A percentile compares a stretch with the other conserved stretches of the same genome.
phyloP scores from a whole-genome alignment of 225 moss, liverwort and hornwort genomes.

The Pleurozium schreberi region DNA sequence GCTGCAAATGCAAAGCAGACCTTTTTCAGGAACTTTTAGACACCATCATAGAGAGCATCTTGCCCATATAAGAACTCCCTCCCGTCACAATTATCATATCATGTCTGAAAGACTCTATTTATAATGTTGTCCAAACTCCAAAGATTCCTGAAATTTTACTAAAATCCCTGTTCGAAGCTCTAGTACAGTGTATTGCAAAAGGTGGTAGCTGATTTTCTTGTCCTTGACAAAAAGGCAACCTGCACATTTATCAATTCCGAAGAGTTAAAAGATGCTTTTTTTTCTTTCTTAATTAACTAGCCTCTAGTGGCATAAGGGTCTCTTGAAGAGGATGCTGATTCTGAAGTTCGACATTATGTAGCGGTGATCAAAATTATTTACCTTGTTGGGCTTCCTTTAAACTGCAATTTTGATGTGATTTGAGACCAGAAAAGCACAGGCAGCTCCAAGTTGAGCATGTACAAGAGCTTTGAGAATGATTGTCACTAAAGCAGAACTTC shows the following conservation, averaged over 20 bases:
- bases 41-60: background rate
- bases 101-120: background rate
- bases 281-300: background rate
- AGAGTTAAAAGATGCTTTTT: background rate
- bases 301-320: background rate
- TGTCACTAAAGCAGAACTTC: too few species aligned
- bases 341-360: background rate
- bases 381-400: conserved; percentile 36
- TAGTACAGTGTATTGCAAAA: background rate
- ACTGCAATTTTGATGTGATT: conserved; percentile 61
- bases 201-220: background rate
- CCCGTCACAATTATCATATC: background rate
- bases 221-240: background rate
- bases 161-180: background rate
- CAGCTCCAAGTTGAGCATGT: background rate
- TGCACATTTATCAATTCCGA: background rate
- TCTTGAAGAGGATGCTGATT: background rate
- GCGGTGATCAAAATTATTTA: background rate
- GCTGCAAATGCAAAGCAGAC: background rate
- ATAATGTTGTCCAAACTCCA: background rate
- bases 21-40: background rate
- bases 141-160: background rate
- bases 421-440: conserved; percentile 19
- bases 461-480: background rate
- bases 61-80: background rate